Conservation (phyloP, 75 land plant genomes). For the Pinus taeda region DNA sequence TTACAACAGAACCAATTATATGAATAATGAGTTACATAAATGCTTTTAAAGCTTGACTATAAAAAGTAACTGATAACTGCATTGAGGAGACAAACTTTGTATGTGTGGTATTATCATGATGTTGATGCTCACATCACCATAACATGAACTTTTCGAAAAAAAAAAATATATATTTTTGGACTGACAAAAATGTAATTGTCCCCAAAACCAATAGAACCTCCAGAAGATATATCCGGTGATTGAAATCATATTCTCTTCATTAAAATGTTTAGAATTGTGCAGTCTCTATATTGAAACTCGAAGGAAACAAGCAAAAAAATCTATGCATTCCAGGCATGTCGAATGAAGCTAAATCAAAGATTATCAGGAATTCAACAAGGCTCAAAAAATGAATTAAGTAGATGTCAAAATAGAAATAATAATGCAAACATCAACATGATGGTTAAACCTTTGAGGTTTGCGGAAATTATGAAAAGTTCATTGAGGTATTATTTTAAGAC, state of each 20-base stretch:
- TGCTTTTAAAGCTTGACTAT: background rate
- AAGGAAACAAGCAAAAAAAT: too few relatives aligned
- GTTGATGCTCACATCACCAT: background rate
- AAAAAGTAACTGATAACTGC: too few relatives aligned
- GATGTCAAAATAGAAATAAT: too few relatives aligned
- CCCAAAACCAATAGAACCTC: background rate
- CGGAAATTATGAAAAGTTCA: background rate
- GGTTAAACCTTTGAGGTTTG: background rate
- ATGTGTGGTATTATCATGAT: background rate
- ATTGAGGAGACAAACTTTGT: background rate
- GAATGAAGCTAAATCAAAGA: background rate
- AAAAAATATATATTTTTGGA: background rate
- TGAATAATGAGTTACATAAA: background rate
- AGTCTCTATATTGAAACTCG: too few relatives aligned
- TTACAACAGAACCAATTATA: slow-evolving; percentile 1
- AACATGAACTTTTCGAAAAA: background rate
- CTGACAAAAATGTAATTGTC: background rate
- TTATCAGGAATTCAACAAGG: background rate
- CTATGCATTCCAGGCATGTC: background rate
- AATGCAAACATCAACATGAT: background rate
- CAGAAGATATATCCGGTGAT: background rate
- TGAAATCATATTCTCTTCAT: background rate
- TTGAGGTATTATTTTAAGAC: background rate
- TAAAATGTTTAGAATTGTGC: background rate
- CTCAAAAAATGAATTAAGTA: background rate